phyloP scores from a whole-genome alignment of 2,329 filamentous ascomycete genomes.

The Intubia oerlemansii region DNA sequence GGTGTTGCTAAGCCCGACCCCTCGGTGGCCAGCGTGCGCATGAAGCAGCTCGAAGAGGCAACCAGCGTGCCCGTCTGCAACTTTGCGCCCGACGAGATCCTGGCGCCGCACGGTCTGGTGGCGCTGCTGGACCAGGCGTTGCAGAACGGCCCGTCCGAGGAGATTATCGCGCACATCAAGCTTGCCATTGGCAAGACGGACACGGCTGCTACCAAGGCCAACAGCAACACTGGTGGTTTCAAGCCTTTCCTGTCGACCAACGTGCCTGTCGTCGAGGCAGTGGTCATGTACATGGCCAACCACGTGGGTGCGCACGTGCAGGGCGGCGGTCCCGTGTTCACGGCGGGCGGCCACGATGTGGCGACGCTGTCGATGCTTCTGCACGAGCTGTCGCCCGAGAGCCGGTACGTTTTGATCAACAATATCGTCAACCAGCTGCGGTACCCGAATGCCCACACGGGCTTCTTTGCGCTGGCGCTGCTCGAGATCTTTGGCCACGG shows the following conservation, averaged over 20 bases:
- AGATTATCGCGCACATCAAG: slow-evolving; percentile 55
- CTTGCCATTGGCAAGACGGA: slow-evolving; percentile 43
- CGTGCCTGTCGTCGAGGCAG: slow-evolving; percentile 50
- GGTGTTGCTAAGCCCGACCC: slow-evolving; percentile 48
- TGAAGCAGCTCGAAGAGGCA: slow-evolving; percentile 57
- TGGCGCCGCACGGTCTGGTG: slow-evolving; percentile 22
- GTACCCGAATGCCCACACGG: slow-evolving; percentile 72
- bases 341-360: slow-evolving; percentile 42
- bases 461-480: slow-evolving; percentile 76
- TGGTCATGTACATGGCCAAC: slow-evolving; percentile 66
- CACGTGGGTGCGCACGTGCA: slow-evolving; percentile 42
- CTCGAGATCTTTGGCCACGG: slow-evolving; percentile 71
- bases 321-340: slow-evolving; percentile 42
- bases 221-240: slow-evolving; percentile 37
- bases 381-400: slow-evolving; percentile 53
- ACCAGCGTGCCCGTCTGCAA: slow-evolving; percentile 43
- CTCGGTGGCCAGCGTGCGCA: slow-evolving; percentile 52
- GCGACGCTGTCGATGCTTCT: slow-evolving; percentile 56
- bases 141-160: slow-evolving; percentile 41
- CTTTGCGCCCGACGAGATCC: background rate
- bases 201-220: slow-evolving; percentile 18
- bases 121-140: slow-evolving; percentile 37
- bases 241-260: slow-evolving; percentile 44
- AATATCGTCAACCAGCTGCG: slow-evolving; percentile 84
- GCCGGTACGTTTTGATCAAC: slow-evolving; percentile 64